Conservation (phyloP, 2,329 filamentous ascomycete genomes). For the Fusarium caatingaense region DNA sequence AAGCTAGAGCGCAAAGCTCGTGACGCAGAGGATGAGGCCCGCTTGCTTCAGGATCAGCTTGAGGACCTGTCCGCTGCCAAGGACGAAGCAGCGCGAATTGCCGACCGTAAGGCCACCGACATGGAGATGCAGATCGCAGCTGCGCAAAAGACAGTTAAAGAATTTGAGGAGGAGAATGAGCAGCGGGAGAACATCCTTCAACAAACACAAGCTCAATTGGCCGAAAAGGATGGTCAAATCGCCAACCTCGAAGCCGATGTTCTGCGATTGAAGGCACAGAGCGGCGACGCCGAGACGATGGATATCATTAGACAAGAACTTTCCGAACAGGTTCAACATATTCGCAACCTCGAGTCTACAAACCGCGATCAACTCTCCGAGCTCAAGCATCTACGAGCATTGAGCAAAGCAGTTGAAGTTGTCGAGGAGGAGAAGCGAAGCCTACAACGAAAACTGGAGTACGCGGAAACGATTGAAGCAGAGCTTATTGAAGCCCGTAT, state of each 20-base stretch:
- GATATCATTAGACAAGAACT: conserved; percentile 88
- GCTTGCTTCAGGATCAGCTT: conserved; percentile 80
- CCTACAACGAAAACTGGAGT: conserved; percentile 80
- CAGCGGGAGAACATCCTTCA: conserved; percentile 67
- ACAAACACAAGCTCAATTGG: conserved; percentile 72
- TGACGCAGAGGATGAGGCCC: conserved; percentile 78
- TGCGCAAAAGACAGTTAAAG: conserved; percentile 62
- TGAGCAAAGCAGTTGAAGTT: conserved; percentile 88
- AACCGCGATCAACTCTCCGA: conserved; percentile 85
- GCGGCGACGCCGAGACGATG: conserved; percentile 87
- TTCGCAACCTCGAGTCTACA: conserved; percentile 81
- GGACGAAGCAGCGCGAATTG: conserved; percentile 75
- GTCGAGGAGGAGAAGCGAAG: conserved; percentile 95
- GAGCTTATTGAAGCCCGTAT: conserved; percentile 84
- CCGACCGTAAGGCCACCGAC: conserved; percentile 66
- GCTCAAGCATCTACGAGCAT: conserved; percentile 81
- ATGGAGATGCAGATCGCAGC: conserved; percentile 64
- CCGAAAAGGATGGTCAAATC: conserved; percentile 75
- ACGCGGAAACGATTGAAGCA: conserved; percentile 77
- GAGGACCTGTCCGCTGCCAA: conserved; percentile 74
- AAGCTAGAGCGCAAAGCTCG: conserved; percentile 76
- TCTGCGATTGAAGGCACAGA: conserved; percentile 84
- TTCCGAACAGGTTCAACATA: conserved; percentile 91
- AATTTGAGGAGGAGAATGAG: conserved; percentile 69
- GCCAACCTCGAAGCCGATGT: conserved; percentile 85